phyloP scores from a whole-genome alignment of 2,329 filamentous ascomycete species.

The Dissoconium aciculare region DNA sequence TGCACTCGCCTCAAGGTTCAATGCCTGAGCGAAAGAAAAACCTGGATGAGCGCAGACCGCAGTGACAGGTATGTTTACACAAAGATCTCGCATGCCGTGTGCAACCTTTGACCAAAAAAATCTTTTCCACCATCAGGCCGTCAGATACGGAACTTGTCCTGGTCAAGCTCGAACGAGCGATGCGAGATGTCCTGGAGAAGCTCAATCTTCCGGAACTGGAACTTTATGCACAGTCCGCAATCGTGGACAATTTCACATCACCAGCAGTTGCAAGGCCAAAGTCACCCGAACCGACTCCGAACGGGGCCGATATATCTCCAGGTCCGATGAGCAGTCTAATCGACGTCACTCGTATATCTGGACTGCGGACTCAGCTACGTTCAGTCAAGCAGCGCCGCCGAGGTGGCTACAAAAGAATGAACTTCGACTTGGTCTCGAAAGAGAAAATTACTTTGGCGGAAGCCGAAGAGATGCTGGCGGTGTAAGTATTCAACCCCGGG shows the following conservation, averaged over 20 bases:
- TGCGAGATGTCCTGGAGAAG: conserved; percentile 6
- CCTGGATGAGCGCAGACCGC: conserved; percentile 2
- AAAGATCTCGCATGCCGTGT: background rate
- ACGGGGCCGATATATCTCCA: conserved; percentile 4
- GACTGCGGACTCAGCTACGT: conserved; percentile 6
- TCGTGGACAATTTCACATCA: conserved; percentile 4
- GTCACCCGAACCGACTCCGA: conserved; percentile 2
- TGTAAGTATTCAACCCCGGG: too few species aligned
- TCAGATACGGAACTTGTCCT: conserved; percentile 3
- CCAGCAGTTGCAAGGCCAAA: conserved; percentile 1
- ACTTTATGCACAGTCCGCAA: conserved; percentile 5
- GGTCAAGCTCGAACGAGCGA: conserved; percentile 6
- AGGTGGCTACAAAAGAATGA: conserved; percentile 6
- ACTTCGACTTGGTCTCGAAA: conserved; percentile 6
- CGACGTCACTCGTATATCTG: conserved; percentile 6
- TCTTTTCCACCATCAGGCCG: background rate
- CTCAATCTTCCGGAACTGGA: conserved; percentile 7
- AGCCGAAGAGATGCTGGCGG: conserved; percentile 4
- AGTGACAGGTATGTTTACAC: background rate
- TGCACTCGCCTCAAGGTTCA: conserved; percentile 4
- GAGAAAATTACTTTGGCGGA: conserved; percentile 2
- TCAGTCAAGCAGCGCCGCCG: conserved; percentile 7
- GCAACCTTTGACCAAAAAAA: background rate
- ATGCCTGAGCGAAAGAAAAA: conserved; percentile 4
- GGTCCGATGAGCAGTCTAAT: conserved; percentile 9